These are phyloP conservation scores for Clonostachys solani DNA, from an alignment of 2,329 filamentous ascomycete species.

Conservation along the genomic window DNA sequence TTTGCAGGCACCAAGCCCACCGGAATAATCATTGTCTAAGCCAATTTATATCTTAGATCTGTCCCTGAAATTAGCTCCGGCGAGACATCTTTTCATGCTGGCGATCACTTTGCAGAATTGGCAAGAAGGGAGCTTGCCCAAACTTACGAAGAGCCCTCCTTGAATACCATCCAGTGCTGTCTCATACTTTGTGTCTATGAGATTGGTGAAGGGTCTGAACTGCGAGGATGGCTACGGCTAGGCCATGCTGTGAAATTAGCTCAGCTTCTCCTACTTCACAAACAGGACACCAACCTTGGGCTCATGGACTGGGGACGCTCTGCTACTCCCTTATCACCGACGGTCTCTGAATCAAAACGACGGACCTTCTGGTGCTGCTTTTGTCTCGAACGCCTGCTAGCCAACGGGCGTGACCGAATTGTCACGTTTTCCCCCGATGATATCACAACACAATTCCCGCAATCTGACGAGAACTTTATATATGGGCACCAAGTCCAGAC, in stretches of 20 bases:
- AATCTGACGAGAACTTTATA: background rate
- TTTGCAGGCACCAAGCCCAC: background rate
- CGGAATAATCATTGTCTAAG: no score
- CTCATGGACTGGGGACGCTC: background rate
- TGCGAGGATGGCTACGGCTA: background rate
- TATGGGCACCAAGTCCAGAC: background rate
- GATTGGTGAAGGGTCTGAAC: background rate
- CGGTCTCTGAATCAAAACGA: background rate
- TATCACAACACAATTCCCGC: background rate
- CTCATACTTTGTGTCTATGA: conserved; percentile 1
- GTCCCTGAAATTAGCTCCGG: no score
- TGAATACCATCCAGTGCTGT: background rate
- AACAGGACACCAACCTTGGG: background rate
- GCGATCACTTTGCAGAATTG: background rate
- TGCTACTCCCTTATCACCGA: background rate
- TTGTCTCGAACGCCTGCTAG: background rate
- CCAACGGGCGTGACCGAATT: background rate
- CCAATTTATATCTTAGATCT: no score
- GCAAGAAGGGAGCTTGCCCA: background rate
- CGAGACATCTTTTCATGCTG: background rate
- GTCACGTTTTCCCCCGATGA: background rate
- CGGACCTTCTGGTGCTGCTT: conserved; percentile 1
- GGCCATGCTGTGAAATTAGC: conserved; percentile 1
- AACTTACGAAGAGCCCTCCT: background rate
- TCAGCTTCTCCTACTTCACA: conserved; percentile 1